A percentile compares a stretch with the other conserved stretches of the same genome.
Evolutionary conservation across 2,329 filamentous ascomycete genomes (phyloP).

Genomic region (Colletotrichum sp.): DNA sequence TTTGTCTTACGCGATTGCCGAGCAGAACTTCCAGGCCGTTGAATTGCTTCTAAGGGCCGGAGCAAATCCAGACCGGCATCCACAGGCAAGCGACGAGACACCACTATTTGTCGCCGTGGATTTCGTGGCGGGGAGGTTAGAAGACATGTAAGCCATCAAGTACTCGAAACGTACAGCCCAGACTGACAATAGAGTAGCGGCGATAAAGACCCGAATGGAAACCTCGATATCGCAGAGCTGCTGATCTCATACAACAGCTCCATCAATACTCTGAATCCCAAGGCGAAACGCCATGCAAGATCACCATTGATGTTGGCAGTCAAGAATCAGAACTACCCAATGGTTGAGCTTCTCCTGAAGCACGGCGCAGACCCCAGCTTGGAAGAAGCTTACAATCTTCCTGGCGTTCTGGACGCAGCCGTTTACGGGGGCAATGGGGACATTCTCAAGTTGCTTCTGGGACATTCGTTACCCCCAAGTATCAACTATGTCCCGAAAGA

Average conservation of each 20-base stretch:
- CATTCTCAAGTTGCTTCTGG: slow-evolving; percentile 20
- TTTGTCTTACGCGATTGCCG: slow-evolving; percentile 21
- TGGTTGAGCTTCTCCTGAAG: slow-evolving; percentile 23
- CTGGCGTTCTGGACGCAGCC: slow-evolving; percentile 17
- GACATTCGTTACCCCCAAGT: slow-evolving; percentile 17
- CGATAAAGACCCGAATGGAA: background rate
- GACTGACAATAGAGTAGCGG: background rate
- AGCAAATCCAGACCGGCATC: slow-evolving; percentile 19
- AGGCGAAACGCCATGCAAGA: background rate
- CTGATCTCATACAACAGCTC: slow-evolving; percentile 9
- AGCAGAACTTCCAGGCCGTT: slow-evolving; percentile 17
- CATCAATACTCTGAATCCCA: slow-evolving; percentile 6
- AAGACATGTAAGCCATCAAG: background rate
- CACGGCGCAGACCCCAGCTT: slow-evolving; percentile 26
- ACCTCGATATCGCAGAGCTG: slow-evolving; percentile 9
- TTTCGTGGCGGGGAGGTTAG: background rate
- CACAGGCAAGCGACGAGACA: background rate
- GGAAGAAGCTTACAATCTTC: slow-evolving; percentile 23
- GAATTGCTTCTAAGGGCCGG: slow-evolving; percentile 23
- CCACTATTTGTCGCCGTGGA: slow-evolving; percentile 6
- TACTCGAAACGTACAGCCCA: too few species aligned
- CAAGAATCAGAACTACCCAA: background rate
- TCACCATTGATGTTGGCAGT: slow-evolving; percentile 11
- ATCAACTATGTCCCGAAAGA: slow-evolving; percentile 17
- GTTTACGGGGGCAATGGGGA: background rate